Percentiles rank a stretch among this genome's conserved stretches.
These are phyloP conservation scores for Alternaria postmessia DNA, from an alignment of 2,329 filamentous ascomycete species.

Conservation along the genomic window DNA sequence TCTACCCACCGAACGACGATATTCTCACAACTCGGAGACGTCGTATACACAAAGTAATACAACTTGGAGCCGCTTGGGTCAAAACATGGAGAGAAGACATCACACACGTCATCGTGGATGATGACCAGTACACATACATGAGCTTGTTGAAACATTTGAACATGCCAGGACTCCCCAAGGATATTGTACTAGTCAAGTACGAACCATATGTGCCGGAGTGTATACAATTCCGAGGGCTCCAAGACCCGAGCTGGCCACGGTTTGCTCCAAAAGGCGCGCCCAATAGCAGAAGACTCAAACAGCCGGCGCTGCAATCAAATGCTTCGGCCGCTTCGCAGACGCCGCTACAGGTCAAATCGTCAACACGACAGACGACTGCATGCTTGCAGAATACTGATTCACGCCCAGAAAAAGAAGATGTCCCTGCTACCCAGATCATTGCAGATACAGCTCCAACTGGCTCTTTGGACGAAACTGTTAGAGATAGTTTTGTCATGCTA, in stretches of 20 bases:
- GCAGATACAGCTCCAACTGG: slow-evolving; percentile 5
- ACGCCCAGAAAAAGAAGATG: slow-evolving; percentile 47
- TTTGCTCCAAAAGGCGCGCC: slow-evolving; percentile 67
- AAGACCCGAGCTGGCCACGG: slow-evolving; percentile 64
- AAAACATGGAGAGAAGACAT: slow-evolving; percentile 63
- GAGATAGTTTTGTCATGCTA: slow-evolving; percentile 41
- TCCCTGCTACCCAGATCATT: slow-evolving; percentile 17
- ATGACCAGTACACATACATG: slow-evolving; percentile 64
- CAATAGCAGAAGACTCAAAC: slow-evolving; percentile 13
- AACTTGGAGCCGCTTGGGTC: slow-evolving; percentile 73
- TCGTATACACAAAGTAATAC: slow-evolving; percentile 75
- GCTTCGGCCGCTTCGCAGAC: slow-evolving; percentile 27
- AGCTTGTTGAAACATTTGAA: slow-evolving; percentile 69
- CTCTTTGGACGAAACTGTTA: slow-evolving; percentile 30
- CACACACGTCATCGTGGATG: slow-evolving; percentile 84
- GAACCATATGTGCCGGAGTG: slow-evolving; percentile 57
- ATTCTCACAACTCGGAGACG: slow-evolving; percentile 70
- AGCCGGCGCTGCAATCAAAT: slow-evolving; percentile 9
- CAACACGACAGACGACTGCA: slow-evolving; percentile 51
- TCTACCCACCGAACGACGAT: slow-evolving; percentile 79
- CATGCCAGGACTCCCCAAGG: slow-evolving; percentile 22
- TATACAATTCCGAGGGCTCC: slow-evolving; percentile 49
- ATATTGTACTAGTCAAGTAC: slow-evolving; percentile 60
- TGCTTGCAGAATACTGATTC: slow-evolving; percentile 48
- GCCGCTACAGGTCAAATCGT: slow-evolving; percentile 62